Evolutionary conservation across 441 rosid genomes (phyloP), one percentile per base, ranked within the genome.

Genomic region (Viola pubescens): DNA sequence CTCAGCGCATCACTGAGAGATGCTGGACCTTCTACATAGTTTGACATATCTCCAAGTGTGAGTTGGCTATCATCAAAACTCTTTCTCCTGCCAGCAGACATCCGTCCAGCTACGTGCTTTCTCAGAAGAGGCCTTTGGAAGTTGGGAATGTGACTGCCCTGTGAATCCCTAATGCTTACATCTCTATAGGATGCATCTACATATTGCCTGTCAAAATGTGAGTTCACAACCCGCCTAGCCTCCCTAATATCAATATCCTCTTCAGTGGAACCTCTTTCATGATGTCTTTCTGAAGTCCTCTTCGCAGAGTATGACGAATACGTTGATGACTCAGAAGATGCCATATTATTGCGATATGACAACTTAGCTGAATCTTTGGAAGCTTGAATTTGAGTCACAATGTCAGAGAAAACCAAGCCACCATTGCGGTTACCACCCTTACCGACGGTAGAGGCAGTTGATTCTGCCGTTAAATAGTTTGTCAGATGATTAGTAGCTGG

Each of bases 91-190:
- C 87, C 78, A 7, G 92, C 88, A 47, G 98, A 77, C 83, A 87
- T 80, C 61, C 98, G 70, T 58, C 86, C 90, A 77, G 83, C 78
- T 45, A 70, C 86, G 79, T 85, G 75, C 81, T 88, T 94, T 75
- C 97, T 82, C 72, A 83, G 72, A 73, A 94, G 97, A 14, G 99
- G 99, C 75, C 89, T 81, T 79, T 88, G 99, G 78, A 94, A 94
- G 79, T 91, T 91, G 59, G 99, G 99, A 72, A 94, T 81, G 73
- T 80, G 72, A 68, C 79, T 81, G 61, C 74, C 72, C 40, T 87
- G 91, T 62, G 92, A 78, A 76, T 90, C 95, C 80, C 86, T 74
- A 37, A 68, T 69, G 66, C 69, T 73, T 56, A 76, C 75, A 75
- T 89, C 97, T 80, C 73, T 82, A 73, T 82, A 72, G 52, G 76